Evolutionary conservation across 2,329 filamentous ascomycete species (phyloP).

Genomic region (Clarireedia sp.): DNA sequence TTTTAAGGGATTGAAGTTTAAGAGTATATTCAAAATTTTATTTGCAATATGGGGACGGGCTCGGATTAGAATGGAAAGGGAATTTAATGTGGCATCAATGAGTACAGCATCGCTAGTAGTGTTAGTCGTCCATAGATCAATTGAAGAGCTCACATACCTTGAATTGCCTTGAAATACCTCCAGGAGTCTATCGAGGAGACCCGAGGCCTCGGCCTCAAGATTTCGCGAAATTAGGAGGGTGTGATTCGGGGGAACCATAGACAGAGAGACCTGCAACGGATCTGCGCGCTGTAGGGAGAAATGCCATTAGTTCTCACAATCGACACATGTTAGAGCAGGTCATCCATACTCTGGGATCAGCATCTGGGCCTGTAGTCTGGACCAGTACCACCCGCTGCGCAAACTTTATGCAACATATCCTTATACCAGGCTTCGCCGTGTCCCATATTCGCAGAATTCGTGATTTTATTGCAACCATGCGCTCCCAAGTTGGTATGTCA

Average conservation of each 20-base stretch:
- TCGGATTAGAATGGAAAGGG: conserved; percentile 73
- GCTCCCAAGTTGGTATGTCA: conserved; percentile 76
- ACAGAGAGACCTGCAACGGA: conserved; percentile 75
- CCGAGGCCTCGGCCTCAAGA: conserved; percentile 87
- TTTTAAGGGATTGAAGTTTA: conserved; percentile 88
- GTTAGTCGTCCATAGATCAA: conserved; percentile 31
- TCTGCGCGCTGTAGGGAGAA: conserved; percentile 49
- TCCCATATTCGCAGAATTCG: conserved; percentile 88
- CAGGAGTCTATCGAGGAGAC: conserved; percentile 81
- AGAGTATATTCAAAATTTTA: conserved; percentile 75
- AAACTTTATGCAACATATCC: conserved; percentile 96
- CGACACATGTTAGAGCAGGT: conserved; percentile 5
- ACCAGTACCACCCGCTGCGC: conserved; percentile 86
- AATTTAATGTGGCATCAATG: conserved; percentile 87
- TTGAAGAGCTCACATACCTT: conserved; percentile 49
- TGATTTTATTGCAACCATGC: conserved; percentile 81
- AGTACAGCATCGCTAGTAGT: conserved; percentile 68
- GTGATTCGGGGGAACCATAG: conserved; percentile 78
- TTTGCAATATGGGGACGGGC: conserved; percentile 71
- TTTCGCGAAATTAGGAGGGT: conserved; percentile 68
- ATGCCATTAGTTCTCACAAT: conserved; percentile 12
- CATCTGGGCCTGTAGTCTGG: conserved; percentile 75
- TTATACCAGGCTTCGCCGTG: conserved; percentile 62
- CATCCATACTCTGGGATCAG: conserved; percentile 69
- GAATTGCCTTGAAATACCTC: conserved; percentile 77